phyloP scores from a whole-genome alignment of 2,329 filamentous ascomycete genomes.

The Lasiodiplodia theobromae region DNA sequence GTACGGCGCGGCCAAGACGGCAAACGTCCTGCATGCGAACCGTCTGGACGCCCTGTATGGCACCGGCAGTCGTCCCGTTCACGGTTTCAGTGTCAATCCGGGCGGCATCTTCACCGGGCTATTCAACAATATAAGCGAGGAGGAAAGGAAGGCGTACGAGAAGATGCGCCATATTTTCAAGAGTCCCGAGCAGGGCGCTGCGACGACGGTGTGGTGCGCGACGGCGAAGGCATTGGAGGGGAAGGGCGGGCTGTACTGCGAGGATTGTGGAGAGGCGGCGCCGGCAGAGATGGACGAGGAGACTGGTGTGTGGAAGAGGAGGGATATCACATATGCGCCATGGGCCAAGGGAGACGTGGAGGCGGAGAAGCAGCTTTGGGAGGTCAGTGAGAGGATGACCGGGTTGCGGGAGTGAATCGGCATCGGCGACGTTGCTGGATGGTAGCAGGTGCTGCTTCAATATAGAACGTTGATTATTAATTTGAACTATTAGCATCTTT shows the following conservation, averaged over 20 bases:
- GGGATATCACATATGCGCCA: conserved; percentile 13
- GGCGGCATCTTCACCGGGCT: conserved; percentile 38
- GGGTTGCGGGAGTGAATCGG: not conserved
- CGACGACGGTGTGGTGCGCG: conserved; percentile 41
- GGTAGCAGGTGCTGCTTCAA: not conserved
- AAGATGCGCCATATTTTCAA: conserved; percentile 40
- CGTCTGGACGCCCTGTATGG: conserved; percentile 33
- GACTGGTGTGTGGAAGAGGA: not conserved
- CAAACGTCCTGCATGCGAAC: conserved; percentile 39
- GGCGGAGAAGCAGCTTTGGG: conserved; percentile 7
- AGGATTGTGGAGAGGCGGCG: conserved; percentile 4
- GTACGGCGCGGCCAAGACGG: conserved; percentile 39
- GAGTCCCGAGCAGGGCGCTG: conserved; percentile 40
- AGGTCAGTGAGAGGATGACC: conserved; percentile 10
- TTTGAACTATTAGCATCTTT: too few relatives aligned
- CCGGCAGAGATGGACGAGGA: not conserved
- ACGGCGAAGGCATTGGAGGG: conserved; percentile 50
- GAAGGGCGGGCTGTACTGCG: conserved; percentile 46
- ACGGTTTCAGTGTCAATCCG: conserved; percentile 41
- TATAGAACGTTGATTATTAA: not conserved
- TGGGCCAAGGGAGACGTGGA: conserved; percentile 8
- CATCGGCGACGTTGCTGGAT: not conserved
- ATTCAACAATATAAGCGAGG: conserved; percentile 29
- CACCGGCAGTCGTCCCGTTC: not conserved
- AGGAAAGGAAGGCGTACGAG: not conserved